Base-by-base conservation (phyloP, 805 yeast species). In the Sugiyamaella smithiae region DNA sequence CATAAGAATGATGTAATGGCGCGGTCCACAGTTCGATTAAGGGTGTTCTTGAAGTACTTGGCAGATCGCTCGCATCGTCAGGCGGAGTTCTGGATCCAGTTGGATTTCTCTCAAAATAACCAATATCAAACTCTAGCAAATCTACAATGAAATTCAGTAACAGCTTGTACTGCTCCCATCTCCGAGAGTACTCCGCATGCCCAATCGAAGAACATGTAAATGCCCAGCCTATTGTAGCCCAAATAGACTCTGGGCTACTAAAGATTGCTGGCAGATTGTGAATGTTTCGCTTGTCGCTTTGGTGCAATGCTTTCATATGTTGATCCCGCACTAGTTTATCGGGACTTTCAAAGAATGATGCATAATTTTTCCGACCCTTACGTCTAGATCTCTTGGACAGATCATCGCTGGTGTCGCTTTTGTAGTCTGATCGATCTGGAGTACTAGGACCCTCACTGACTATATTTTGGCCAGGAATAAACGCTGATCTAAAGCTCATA, bases 151-250 rank as follows among this genome's bases (percentile, higher is more conserved):
- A 45, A 20, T 37, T 40, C 23, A 53, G 43, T 5, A 45, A 25
- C 12, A 40, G 38, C 29, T 28, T 20, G 43, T 35, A 51, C 33
- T 48, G 51, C 14, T 5, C 28, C 57, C 57, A 53, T 23, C 52
- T 32, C 16, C 28, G 19, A 9, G 9, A 12, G 28, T 51, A 51
- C 8, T 17, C 32, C 2, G 35, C 36, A 17, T 45, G 40, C 2
- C 25, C 43, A 2, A 54, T 28, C n/a, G 46, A 37, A 4, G 55
- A 48, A 29, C 50, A 45, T 3, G 47, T 44, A 23, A 53, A 45
- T 5, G 51, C 52, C 54, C 54, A 51, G 12, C 54, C 57, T 3
- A 53, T 28, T 36, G 45, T 23, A 26, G 22, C 16, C 57, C 57
- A 53, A 4, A 53, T 45, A 11, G 16, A 23, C 24, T 35, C 37